Base-by-base conservation (phyloP, 352 stramenopile genomes). In the Phytophthora multivora region DNA sequence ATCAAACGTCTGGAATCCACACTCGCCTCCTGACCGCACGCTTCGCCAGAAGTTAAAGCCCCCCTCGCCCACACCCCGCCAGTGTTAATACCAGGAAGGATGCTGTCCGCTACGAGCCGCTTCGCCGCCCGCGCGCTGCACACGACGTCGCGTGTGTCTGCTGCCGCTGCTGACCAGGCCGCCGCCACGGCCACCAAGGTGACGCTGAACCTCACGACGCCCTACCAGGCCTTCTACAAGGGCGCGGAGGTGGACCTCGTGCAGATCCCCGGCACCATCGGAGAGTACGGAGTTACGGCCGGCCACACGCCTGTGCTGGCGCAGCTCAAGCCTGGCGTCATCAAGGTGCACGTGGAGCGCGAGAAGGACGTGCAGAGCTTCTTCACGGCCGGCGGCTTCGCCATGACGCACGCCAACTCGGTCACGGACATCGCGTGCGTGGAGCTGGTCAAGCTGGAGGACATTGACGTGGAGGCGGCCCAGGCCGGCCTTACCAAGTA, bases 221-320 rank as follows among this genome's bases (percentile, higher is more conserved):
- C 88, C 28, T 90, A 91, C 70, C 73, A 91, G 63, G 77, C 83
- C 46, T 91, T 95, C 66, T 93, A 90, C 75, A 85, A 83, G 63
- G 75, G 80, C 62, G 83, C 83, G 15, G 66, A 85, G 57, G 95
- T 98, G 47, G 83, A 96, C 63, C 79, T 93, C 36, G 93, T 99
- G 43, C 93, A 98, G 78, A 92, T 99, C 73, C 97, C 97, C 11
- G 96, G 97, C 51, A 77, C 91, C 26, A 93, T 95, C 47, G 97
- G 97, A 67, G 97, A 99, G 83, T 99, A 99, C 79, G 97, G 97
- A 79, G 92, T 99, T 30, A 98, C 96, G 11, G 93, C 94, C 7
- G 91, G 95, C 67, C 97, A 99, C 90, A 95, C 97, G 60, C 95
- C 97, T 36, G 95, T 99, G 63, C 93, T 99, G 40, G 88, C 95